Evolutionary conservation across 768 basidiomycete genomes (phyloP).

Genomic region (Suillus hirtellus): DNA sequence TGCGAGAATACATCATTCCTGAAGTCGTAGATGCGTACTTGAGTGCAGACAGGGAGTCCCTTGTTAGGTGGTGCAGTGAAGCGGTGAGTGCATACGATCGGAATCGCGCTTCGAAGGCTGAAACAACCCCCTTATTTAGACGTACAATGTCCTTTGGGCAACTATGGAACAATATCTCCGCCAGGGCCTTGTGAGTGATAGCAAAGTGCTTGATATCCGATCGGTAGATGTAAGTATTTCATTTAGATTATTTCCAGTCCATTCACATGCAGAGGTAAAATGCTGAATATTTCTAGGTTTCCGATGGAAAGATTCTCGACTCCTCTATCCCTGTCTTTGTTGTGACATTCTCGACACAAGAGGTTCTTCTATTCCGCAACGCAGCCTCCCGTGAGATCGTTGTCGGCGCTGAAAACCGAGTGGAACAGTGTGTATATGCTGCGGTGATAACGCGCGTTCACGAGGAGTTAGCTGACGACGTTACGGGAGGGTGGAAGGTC

Average conservation of each 20-base stretch:
- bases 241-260: background rate
- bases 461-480: conserved; percentile 85
- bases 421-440: conserved; percentile 92
- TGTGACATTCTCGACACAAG: conserved; percentile 90
- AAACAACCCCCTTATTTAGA: conserved; percentile 45
- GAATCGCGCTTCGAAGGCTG: background rate
- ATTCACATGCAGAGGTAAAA: background rate
- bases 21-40: conserved; percentile 97
- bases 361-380: conserved; percentile 88
- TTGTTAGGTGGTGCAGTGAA: conserved; percentile 93
- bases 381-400: conserved; percentile 84
- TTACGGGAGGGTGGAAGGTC: conserved; percentile 98
- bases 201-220: conserved; percentile 94
- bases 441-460: conserved; percentile 88
- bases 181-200: conserved; percentile 89
- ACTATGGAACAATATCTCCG: conserved; percentile 93
- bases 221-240: conserved; percentile 82
- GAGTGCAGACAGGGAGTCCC: conserved; percentile 81
- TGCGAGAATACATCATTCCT: conserved; percentile 96
- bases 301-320: conserved; percentile 86
- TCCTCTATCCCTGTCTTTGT: conserved; percentile 89
- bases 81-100: conserved; percentile 59
- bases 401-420: conserved; percentile 85
- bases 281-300: conserved; percentile 49
- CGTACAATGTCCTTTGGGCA: conserved; percentile 98